phyloP scores from a whole-genome alignment of 169 alveolate species.

The Plasmodium knowlesi region DNA sequence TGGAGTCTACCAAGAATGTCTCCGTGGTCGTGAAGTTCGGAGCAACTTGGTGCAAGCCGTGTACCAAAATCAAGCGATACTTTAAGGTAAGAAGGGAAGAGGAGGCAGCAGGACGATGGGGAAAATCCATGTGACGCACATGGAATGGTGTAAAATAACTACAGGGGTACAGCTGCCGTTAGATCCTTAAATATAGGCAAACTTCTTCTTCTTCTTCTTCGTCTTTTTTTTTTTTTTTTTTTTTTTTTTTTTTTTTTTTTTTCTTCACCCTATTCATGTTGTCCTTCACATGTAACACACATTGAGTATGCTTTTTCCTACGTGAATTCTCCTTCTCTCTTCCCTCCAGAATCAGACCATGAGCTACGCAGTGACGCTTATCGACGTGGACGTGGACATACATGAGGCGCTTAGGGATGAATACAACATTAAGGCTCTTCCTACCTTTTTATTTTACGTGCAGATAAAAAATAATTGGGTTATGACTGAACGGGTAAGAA shows the following conservation, averaged over 20 bases:
- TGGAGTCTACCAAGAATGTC: constrained; percentile 9
- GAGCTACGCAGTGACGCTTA: constrained; percentile 22
- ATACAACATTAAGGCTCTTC: constrained; percentile 29
- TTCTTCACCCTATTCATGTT: not conserved
- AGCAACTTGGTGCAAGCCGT: constrained; percentile 68
- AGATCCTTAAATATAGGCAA: not conserved
- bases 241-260: too few species aligned
- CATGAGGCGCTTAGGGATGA: constrained; percentile 19
- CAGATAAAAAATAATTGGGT: constrained; percentile 50
- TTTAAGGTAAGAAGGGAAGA: constrained; percentile 32
- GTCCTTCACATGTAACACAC: not conserved
- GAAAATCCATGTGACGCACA: too few species aligned
- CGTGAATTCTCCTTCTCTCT: not conserved
- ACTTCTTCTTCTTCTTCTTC: not conserved
- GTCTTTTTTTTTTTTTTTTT: too few species aligned
- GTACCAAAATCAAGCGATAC: constrained; percentile 24
- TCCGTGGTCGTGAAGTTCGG: constrained; percentile 59
- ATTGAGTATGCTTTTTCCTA: not conserved
- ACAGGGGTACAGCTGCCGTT: too few species aligned
- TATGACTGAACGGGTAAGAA: constrained; percentile 24
- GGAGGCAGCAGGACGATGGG: not conserved
- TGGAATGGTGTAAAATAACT: too few species aligned
- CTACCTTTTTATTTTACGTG: constrained; percentile 61
- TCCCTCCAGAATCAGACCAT: constrained; percentile 10
- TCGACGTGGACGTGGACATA: constrained; percentile 55